A percentile compares a stretch with the other conserved stretches of the same genome.
Evolutionary conservation across 2,329 filamentous ascomycete species (phyloP).

Genomic region (Aureobasidium sp.): DNA sequence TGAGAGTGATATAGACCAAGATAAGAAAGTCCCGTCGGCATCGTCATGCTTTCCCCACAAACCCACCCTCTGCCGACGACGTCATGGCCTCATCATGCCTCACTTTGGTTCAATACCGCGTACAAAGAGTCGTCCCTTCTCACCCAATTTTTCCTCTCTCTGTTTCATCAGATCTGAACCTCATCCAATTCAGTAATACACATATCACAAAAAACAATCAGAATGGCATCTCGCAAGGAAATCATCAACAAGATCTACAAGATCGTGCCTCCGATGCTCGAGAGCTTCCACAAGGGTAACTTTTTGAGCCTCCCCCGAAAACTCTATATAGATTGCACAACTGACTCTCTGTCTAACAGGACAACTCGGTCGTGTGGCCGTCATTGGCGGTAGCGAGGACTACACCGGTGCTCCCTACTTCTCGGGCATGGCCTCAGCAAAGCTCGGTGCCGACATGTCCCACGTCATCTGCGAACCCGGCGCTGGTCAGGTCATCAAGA

Average conservation of each 20-base stretch:
- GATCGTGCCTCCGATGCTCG: slow-evolving; percentile 90
- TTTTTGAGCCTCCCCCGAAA: neutral
- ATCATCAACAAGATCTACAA: slow-evolving; percentile 75
- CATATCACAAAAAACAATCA: slow-evolving; percentile 14
- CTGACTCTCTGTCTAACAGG: slow-evolving; percentile 46
- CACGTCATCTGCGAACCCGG: slow-evolving; percentile 93
- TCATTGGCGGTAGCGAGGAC: slow-evolving; percentile 91
- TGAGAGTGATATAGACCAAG: neutral
- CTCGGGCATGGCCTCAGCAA: slow-evolving; percentile 91
- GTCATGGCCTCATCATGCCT: slow-evolving; percentile 11
- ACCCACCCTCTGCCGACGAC: neutral
- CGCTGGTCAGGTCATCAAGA: slow-evolving; percentile 82
- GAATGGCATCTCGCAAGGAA: slow-evolving; percentile 58
- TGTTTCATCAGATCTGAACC: neutral
- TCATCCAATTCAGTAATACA: neutral
- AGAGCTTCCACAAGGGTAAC: slow-evolving; percentile 89
- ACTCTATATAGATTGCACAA: neutral
- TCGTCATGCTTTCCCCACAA: slow-evolving; percentile 14
- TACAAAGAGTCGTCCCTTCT: neutral
- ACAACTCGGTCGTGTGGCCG: slow-evolving; percentile 82
- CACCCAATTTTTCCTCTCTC: neutral
- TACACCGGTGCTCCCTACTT: slow-evolving; percentile 98
- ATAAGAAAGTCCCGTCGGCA: slow-evolving; percentile 1
- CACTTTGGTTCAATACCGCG: too few species aligned
- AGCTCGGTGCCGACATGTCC: slow-evolving; percentile 84